Conservation (phyloP, 441 rosid species). For the Populus hybrid region DNA sequence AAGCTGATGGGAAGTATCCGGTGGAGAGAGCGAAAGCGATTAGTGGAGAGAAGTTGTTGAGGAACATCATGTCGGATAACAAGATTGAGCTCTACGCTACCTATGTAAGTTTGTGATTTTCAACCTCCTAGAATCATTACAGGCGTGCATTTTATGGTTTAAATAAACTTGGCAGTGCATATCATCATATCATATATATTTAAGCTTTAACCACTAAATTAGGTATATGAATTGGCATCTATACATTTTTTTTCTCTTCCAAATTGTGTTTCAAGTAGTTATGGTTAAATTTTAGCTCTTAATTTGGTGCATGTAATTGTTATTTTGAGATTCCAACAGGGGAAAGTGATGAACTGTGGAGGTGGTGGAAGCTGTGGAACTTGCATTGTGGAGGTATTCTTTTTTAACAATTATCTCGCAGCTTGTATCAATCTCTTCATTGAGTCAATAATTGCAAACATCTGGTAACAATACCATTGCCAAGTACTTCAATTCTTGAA, state of each 20-base stretch:
- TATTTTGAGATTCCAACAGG: conserved; percentile 31
- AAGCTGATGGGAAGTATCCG: conserved; percentile 49
- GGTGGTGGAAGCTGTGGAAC: conserved; percentile 95
- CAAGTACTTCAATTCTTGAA: not conserved
- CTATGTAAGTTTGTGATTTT: conserved; percentile 47
- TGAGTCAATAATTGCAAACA: not conserved
- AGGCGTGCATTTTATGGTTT: not conserved
- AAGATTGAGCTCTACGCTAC: conserved; percentile 82
- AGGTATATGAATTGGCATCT: not conserved
- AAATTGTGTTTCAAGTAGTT: not conserved
- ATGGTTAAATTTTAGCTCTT: not conserved
- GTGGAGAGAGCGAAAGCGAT: conserved; percentile 58
- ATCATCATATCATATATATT: not conserved
- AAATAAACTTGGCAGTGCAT: not conserved
- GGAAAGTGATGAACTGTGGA: conserved; percentile 89
- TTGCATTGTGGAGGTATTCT: conserved; percentile 80
- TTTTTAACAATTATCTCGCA: not conserved
- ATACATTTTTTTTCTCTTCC: not conserved
- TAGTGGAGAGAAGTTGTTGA: conserved; percentile 80
- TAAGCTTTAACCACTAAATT: not conserved
- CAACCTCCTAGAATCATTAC: not conserved
- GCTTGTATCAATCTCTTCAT: not conserved
- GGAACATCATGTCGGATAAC: conserved; percentile 75
- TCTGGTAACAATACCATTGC: not conserved
- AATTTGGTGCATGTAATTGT: not conserved